phyloP scores from a whole-genome alignment of 2,329 filamentous ascomycete species.

The Penicillium frequentans region DNA sequence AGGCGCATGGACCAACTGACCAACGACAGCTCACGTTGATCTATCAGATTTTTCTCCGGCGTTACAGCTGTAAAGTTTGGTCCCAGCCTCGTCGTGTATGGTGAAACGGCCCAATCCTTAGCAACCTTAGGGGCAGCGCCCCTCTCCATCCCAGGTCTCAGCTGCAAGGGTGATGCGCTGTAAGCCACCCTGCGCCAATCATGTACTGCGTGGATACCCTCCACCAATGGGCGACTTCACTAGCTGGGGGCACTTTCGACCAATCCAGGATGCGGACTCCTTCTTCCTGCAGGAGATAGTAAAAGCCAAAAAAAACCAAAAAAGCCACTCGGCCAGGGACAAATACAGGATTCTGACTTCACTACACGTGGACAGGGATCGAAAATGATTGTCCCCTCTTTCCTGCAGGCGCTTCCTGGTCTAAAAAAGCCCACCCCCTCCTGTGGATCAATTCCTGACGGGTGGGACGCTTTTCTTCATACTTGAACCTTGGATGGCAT shows the following conservation, averaged over 20 bases:
- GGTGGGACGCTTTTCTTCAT: conserved; percentile 15
- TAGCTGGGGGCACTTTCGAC: not conserved
- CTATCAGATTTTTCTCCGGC: conserved; percentile 25
- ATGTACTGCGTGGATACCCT: not conserved
- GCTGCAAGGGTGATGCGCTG: conserved; percentile 2
- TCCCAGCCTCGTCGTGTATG: conserved; percentile 13
- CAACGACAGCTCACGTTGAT: conserved; percentile 32
- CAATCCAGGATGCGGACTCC: not conserved
- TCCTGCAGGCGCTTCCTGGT: conserved; percentile 3
- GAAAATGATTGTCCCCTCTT: conserved; percentile 3
- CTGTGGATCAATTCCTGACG: conserved; percentile 15
- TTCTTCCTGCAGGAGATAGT: conserved; percentile 3
- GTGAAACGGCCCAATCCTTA: conserved; percentile 9
- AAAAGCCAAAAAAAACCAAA: not conserved
- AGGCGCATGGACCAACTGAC: conserved; percentile 15
- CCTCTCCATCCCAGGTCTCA: not conserved
- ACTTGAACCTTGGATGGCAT: conserved; percentile 18
- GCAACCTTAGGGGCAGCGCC: not conserved
- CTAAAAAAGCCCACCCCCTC: conserved; percentile 14
- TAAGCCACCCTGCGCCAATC: not conserved
- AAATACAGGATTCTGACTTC: conserved; percentile 1
- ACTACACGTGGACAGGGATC: conserved; percentile 26
- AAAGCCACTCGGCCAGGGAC: conserved; percentile 3
- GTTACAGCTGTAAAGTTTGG: conserved; percentile 10
- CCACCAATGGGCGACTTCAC: not conserved